Conservation (phyloP, 345 rosid species). For the Lumnitzera littorea region DNA sequence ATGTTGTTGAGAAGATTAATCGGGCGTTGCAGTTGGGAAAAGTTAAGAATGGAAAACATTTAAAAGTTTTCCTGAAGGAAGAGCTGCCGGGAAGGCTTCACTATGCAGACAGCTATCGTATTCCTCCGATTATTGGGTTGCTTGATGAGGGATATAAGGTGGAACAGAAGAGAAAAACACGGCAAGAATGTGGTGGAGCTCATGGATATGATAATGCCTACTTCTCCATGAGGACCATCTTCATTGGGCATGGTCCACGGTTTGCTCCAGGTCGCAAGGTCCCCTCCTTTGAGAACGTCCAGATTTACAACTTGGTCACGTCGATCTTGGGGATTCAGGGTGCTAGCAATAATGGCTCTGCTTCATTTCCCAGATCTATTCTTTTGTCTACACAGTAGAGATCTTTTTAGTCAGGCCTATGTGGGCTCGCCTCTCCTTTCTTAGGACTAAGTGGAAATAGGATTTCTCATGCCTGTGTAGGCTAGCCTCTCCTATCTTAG, state of each 20-base stretch:
- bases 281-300: conserved; percentile 85
- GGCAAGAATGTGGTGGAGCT: conserved; percentile 79
- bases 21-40: conserved; percentile 61
- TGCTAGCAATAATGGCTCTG: conserved; percentile 77
- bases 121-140: conserved; percentile 74
- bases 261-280: conserved; percentile 72
- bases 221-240: conserved; percentile 92
- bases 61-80: conserved; percentile 79
- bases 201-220: conserved; percentile 86
- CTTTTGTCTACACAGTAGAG: conserved; percentile 39
- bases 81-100: conserved; percentile 78
- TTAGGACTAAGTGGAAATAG: too few relatives aligned
- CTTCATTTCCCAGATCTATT: conserved; percentile 31
- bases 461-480: too few relatives aligned
- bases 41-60: conserved; percentile 62
- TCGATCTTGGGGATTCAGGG: conserved; percentile 72
- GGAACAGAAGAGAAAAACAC: conserved; percentile 46
- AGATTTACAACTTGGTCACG: conserved; percentile 77
- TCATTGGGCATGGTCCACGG: conserved; percentile 86
- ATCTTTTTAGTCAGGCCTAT: too few relatives aligned
- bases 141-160: conserved; percentile 74
- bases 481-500: too few relatives aligned
- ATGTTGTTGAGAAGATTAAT: conserved; percentile 78
- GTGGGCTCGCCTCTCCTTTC: too few relatives aligned
- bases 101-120: conserved; percentile 54